These are phyloP conservation scores for Sarocladium strictum DNA, from an alignment of 2,329 filamentous ascomycete species.

Conservation along the genomic window DNA sequence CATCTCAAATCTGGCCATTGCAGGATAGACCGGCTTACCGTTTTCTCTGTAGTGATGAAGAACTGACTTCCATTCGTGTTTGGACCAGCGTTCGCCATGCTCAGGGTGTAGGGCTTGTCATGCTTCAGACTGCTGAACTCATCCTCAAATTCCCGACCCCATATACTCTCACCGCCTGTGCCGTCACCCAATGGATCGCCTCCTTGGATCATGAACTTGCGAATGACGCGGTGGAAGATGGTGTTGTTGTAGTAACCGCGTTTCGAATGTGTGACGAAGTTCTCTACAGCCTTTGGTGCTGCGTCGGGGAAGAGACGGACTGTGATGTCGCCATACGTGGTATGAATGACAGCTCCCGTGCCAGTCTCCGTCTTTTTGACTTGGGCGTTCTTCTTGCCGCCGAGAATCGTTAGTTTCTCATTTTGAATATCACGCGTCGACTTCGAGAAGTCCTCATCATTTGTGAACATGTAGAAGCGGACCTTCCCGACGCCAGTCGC, in stretches of 20 bases:
- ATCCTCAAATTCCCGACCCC: constrained; percentile 92
- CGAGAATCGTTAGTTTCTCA: constrained; percentile 72
- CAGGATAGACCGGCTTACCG: constrained; percentile 48
- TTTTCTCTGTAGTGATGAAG: constrained; percentile 97
- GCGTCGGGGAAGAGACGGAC: constrained; percentile 89
- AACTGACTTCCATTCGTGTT: constrained; percentile 97
- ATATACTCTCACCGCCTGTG: constrained; percentile 80
- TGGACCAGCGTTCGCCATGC: constrained; percentile 95
- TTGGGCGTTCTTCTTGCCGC: constrained; percentile 46
- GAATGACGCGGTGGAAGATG: constrained; percentile 94
- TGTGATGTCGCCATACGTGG: constrained; percentile 88
- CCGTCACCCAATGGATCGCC: constrained; percentile 92
- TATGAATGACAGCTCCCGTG: constrained; percentile 80
- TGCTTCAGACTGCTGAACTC: constrained; percentile 89
- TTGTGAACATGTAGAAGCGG: constrained; percentile 97
- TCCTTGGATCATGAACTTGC: constrained; percentile 99
- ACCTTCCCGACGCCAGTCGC: constrained; percentile 79
- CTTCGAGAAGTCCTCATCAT: constrained; percentile 77
- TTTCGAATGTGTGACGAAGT: constrained; percentile 88
- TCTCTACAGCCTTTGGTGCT: constrained; percentile 91
- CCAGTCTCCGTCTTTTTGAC: constrained; percentile 64
- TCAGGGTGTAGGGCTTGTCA: constrained; percentile 92
- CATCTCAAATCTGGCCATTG: constrained; percentile 15
- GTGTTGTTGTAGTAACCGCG: constrained; percentile 96
- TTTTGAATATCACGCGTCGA: constrained; percentile 88